Evolutionary conservation across 148 eudicot genomes (phyloP), one percentile per base, ranked within the genome.

Genomic region (Dysphania ambrosioides): DNA sequence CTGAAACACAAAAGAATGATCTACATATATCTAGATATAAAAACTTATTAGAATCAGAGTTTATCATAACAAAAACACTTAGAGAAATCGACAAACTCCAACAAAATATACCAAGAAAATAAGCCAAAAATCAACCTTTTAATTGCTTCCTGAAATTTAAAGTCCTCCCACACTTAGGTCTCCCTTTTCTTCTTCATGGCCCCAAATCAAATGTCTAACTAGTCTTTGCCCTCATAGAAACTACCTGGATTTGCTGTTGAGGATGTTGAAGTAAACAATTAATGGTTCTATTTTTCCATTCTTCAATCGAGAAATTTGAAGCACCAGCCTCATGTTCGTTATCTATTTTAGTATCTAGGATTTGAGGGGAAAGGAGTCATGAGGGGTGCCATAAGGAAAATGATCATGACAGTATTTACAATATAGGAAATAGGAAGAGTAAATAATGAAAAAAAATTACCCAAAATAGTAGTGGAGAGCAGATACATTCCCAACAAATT

Each of bases 101-200:
- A 88, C 81, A 83, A 94, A 94, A 79, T 86, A 94, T 40, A 88
- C 98, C 32, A 83, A 64, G 79, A 87, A 91, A 49, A 94, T 85
- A 74, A 94, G 96, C 98, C 98, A 94, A 75, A 94, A 94, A 78
- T 94, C 97, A 4, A 97, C 98, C 81, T 94, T 91, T 90, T 70
- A 7, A 94, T 72, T 63, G 97, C 98, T 88, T 94, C 90, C 31
- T 71, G 73, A 42, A 91, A 88, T 30, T 57, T 82, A 69, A 94
- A 94, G 78, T 94, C 98, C 10, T 94, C 98, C 98, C 98, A 49
- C 98, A 84, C 78, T 81, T 88, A 6, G 95, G 95, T 57, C 88
- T 73, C 81, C n/a, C 85, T 88, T 82, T 87, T 94, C 85, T 88
- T 88, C 83, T 82, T 91, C 57, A 94, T 87, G 8, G 96, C 98